A percentile compares a stretch with the other conserved stretches of the same genome.
phyloP scores from a whole-genome alignment of 805 yeast species.

The Barnettozyma salicaria region DNA sequence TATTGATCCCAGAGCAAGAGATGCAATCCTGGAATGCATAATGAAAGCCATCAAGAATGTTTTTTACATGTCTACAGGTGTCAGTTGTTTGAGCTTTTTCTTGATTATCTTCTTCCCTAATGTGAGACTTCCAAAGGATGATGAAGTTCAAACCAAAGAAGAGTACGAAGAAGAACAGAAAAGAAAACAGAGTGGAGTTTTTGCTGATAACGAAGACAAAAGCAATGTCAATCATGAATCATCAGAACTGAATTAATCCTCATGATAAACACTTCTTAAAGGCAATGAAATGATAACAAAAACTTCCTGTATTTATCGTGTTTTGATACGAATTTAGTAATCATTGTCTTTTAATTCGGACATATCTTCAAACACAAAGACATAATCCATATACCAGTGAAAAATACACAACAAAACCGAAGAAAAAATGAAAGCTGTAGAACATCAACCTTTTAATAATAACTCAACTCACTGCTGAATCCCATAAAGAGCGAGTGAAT shows the following conservation, averaged over 20 bases:
- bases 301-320: too few species aligned
- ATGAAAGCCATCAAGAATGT: conserved; percentile 36
- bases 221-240: not conserved
- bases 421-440: too few species aligned
- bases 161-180: not conserved
- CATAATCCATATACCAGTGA: too few species aligned
- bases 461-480: not conserved
- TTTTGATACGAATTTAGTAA: too few species aligned
- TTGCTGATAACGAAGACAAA: not conserved
- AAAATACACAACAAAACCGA: too few species aligned
- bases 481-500: not conserved
- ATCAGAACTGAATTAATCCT: not conserved
- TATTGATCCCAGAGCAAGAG: conserved; percentile 8
- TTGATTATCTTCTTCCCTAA: conserved; percentile 35
- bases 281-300: too few species aligned
- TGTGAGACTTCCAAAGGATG: conserved; percentile 34
- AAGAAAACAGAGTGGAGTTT: not conserved
- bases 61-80: conserved; percentile 36
- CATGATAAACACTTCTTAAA: too few species aligned
- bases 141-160: conserved; percentile 6
- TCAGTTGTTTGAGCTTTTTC: conserved; percentile 30
- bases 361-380: too few species aligned
- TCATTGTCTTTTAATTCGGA: too few species aligned
- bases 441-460: not conserved
- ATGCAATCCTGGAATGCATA: conserved; percentile 18